Evolutionary conservation across 805 yeast species (phyloP), one percentile per base, ranked within the genome.

Genomic region (Nakazawaea wyomingensis): DNA sequence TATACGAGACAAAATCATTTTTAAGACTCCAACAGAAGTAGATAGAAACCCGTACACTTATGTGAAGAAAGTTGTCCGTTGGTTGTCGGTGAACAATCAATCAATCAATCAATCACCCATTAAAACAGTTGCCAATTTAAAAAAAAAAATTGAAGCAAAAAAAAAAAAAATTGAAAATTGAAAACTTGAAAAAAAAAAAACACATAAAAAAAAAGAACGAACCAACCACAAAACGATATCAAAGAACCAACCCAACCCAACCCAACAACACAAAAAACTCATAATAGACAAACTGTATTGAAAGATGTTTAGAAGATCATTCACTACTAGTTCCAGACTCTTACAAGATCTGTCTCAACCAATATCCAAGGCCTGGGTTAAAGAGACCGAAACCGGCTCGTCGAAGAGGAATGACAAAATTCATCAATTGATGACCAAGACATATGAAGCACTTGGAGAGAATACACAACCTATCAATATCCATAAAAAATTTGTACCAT

Each of bases 401-500:
- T n/a, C n/a, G n/a, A n/a, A n/a, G 11, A 24, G 11, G 27, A 24
- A 24, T 3, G 27, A 24, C 11, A 31, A 24, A 22, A 36, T 42
- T 11, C 40, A 42, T 3, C 21, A 19, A 1, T 26, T 42, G 33
- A 42, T 33, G 51, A 16, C 31, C 28, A 22, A 46, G 34, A 28
- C 43, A 26, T 40, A 43, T 30, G 32, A 44, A 41, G 37, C 47
- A 43, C 41, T 48, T 39, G 56, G 55, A 36, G 49, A 48, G 19
- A 52, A 53, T 42, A 57, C 50, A 24, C 8, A n/a, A 29, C 32
- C 30, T 4, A 59, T 55, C 49, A 48, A 53, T 41, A 53, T 66
- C 40, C 61, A 63, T 49, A 61, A 66, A 39, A 45, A 50, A 8
- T 69, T 74, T 46, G 61, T 71, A 28, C 72, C 66, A 54, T 70